Evolutionary conservation across 164 flowering plant genomes (phyloP).

Genomic region (Dillenia turbinata): DNA sequence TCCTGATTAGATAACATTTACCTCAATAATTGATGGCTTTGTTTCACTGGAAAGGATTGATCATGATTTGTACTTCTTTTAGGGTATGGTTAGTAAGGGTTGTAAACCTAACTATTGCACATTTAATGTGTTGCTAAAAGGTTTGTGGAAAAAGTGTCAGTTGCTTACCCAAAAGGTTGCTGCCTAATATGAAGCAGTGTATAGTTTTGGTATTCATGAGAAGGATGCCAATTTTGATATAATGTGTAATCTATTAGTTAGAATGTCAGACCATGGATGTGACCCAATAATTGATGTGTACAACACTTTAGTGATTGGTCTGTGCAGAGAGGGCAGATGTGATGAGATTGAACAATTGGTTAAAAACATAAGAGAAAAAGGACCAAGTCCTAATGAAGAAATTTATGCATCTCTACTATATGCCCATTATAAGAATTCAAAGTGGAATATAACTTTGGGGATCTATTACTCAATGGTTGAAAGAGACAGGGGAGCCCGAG

Average conservation of each 20-base stretch:
- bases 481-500: no score
- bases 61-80: constrained; percentile 49
- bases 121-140: constrained; percentile 55
- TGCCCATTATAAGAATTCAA: constrained; percentile 47
- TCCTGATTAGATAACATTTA: constrained; percentile 62
- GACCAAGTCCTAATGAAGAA: constrained; percentile 32
- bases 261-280: constrained; percentile 45
- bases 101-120: constrained; percentile 72
- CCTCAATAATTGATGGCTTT: constrained; percentile 69
- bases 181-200: constrained; percentile 25
- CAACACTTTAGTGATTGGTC: constrained; percentile 38
- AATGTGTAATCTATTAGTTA: constrained; percentile 38
- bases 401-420: constrained; percentile 39
- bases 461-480: constrained; percentile 26
- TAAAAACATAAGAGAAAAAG: constrained; percentile 43
- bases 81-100: constrained; percentile 40
- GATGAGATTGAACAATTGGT: constrained; percentile 60
- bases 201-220: constrained; percentile 15
- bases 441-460: constrained; percentile 51
- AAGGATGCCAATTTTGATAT: constrained; percentile 23
- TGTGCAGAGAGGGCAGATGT: constrained; percentile 54
- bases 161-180: constrained; percentile 28
- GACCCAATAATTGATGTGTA: constrained; percentile 55
- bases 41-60: constrained; percentile 50
- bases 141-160: constrained; percentile 46